Evolutionary conservation across 306 rosid genomes (phyloP), one percentile per base, ranked within the genome.

Genomic region (Malus sylvestris): DNA sequence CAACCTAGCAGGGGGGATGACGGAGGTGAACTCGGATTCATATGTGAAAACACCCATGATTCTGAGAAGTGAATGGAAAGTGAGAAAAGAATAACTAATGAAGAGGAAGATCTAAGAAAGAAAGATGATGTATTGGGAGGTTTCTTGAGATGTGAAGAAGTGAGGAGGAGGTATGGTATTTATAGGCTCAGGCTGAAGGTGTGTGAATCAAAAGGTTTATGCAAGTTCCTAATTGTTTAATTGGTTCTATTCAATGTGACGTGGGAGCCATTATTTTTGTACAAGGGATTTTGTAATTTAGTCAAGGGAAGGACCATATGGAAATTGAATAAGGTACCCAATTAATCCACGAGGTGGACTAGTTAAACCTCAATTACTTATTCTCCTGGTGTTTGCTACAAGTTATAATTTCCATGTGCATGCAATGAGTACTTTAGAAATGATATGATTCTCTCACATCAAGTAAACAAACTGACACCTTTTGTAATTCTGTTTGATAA

Each of bases 1-100:
- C 20, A 87, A 80, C 82, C 79, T 86, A 19, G 82, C 7, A 9
- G 35, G 55, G 86, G 83, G 35, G 14, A 44, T 40, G 38, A 33
- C 38, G 8, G 38, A 33, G 38, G 38, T 33, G 38, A 33, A 33
- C 38, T 33, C 38, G 8, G 38, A 33, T 33, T 33, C 38, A 33
- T 33, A 33, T 33, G 38, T 33, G 38, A 33, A 33, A 33, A 33
- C 38, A 33, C 38, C 38, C 38, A 33, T 33, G 38, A 33, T 33
- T 33, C 8, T 33, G 38, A 33, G 38, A 33, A 33, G 38, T 33
- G 38, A 33, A 33, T 1, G 42, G 42, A 38, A 30, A 53, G 16
- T 57, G 66, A 38, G 67, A 72, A 72, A 55, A 57, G 3, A 15
- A 30, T 7, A 15, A 29, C 1, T 30, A 19, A 63, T 3, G 76